A percentile compares a stretch with the other conserved stretches of the same genome.
Conservation (phyloP, 495 filamentous ascomycete species). For the Astrocystis sublimbata region DNA sequence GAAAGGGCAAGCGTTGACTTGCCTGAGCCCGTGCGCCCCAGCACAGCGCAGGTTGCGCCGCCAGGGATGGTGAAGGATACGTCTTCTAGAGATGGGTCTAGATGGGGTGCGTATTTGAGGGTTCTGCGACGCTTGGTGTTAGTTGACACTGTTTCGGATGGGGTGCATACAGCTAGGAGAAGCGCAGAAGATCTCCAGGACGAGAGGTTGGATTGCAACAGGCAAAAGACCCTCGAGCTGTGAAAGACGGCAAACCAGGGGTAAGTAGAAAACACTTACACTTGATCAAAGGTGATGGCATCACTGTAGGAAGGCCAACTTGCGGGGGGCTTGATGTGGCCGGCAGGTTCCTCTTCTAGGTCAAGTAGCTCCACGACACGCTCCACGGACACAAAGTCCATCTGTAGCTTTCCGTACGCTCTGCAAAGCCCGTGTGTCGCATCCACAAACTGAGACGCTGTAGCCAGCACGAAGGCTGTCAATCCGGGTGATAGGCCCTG, state of each 20-base stretch:
- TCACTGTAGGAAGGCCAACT: conserved; percentile 71
- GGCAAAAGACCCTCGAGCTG: neutral
- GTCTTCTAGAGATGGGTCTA: conserved; percentile 65
- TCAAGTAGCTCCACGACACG: conserved; percentile 75
- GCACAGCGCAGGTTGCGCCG: conserved; percentile 67
- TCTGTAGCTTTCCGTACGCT: conserved; percentile 78
- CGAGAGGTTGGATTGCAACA: too few species aligned
- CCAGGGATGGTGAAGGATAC: conserved; percentile 70
- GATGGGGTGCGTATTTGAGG: conserved; percentile 72
- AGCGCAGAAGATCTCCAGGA: neutral
- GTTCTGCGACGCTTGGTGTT: conserved; percentile 36
- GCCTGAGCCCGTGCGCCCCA: conserved; percentile 65
- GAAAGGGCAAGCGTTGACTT: conserved; percentile 61
- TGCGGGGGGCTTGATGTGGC: conserved; percentile 65
- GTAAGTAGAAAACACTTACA: conserved; percentile 28
- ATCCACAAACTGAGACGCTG: conserved; percentile 62
- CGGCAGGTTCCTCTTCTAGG: conserved; percentile 69
- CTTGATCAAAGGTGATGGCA: conserved; percentile 72
- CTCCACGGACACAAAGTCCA: conserved; percentile 88
- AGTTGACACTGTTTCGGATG: neutral
- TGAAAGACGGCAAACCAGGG: neutral
- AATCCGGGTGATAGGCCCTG: conserved; percentile 68
- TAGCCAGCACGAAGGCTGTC: conserved; percentile 72
- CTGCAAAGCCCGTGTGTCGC: conserved; percentile 72
- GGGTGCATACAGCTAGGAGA: neutral